Percentiles rank a stretch among this genome's conserved stretches.
These are phyloP conservation scores for Rhodotorula sp. DNA, from an alignment of 1,284 basidiomycete species.

Conservation along the genomic window DNA sequence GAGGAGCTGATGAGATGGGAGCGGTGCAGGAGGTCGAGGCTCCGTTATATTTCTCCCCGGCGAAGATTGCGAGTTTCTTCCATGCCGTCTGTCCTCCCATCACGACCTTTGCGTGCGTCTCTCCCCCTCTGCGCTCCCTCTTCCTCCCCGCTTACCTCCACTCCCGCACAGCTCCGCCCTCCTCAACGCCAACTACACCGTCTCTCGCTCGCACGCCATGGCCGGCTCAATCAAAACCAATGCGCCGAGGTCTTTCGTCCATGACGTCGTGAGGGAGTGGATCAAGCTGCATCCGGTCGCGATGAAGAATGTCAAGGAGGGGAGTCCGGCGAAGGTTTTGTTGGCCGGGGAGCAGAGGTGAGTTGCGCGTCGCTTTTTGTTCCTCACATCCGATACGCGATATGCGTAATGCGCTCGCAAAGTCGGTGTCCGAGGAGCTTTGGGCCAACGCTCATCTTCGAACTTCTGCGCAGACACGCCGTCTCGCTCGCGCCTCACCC, in stretches of 20 bases:
- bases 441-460: neutral
- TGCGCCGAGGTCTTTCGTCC: slow-evolving; percentile 68
- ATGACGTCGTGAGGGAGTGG: slow-evolving; percentile 82
- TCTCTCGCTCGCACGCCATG: slow-evolving; percentile 86
- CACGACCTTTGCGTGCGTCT: slow-evolving; percentile 67
- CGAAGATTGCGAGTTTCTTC: slow-evolving; percentile 75
- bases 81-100: slow-evolving; percentile 76
- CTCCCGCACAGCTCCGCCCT: slow-evolving; percentile 67
- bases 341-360: slow-evolving; percentile 39
- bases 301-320: slow-evolving; percentile 58
- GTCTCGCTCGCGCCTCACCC: slow-evolving; percentile 75
- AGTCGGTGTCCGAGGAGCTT: neutral
- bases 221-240: slow-evolving; percentile 89
- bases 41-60: slow-evolving; percentile 90
- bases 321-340: slow-evolving; percentile 38
- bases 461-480: slow-evolving; percentile 54
- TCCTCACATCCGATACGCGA: neutral
- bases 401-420: too few relatives aligned
- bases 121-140: too few relatives aligned
- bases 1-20: neutral
- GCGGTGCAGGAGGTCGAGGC: slow-evolving; percentile 66
- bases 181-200: slow-evolving; percentile 75
- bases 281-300: slow-evolving; percentile 77
- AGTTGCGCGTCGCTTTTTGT: slow-evolving; percentile 7
- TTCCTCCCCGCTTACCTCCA: neutral